phyloP scores from a whole-genome alignment of 2,329 filamentous ascomycete genomes.

The Fusarium hainanense region DNA sequence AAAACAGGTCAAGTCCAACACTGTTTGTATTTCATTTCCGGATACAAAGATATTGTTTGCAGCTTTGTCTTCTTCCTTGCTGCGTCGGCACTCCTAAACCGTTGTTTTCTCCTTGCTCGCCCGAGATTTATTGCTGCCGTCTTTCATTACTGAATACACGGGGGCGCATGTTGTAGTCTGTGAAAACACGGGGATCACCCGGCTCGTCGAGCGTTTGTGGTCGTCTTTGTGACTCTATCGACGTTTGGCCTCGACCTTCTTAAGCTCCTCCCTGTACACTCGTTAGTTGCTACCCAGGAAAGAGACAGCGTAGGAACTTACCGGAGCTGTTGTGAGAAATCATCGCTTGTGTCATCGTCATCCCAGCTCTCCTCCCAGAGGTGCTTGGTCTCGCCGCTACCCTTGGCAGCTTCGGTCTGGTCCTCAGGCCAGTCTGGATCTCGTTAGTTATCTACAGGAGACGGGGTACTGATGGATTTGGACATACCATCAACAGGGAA shows the following conservation, averaged over 20 bases:
- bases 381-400: constrained; percentile 75
- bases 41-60: neutral
- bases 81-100: neutral
- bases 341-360: constrained; percentile 95
- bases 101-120: neutral
- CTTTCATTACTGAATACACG: neutral
- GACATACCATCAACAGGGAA: constrained; percentile 91
- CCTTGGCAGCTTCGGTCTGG: constrained; percentile 83
- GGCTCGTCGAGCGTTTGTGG: neutral
- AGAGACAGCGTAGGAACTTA: constrained; percentile 58
- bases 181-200: neutral
- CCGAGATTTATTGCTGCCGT: neutral
- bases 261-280: constrained; percentile 80
- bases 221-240: constrained; percentile 52
- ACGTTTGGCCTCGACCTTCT: constrained; percentile 87
- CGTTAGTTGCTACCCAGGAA: constrained; percentile 12
- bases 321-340: constrained; percentile 96
- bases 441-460: neutral
- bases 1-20: neutral
- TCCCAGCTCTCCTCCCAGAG: constrained; percentile 99
- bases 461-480: accelerated
- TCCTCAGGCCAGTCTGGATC: constrained; percentile 87
- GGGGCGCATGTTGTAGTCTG: neutral
- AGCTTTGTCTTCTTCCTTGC: neutral
- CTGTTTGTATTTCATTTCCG: neutral